Percentiles rank a stretch among this genome's conserved stretches.
These are phyloP conservation scores for Malbranchea zuffiana DNA, from an alignment of 2,329 filamentous ascomycete genomes.

Conservation along the genomic window DNA sequence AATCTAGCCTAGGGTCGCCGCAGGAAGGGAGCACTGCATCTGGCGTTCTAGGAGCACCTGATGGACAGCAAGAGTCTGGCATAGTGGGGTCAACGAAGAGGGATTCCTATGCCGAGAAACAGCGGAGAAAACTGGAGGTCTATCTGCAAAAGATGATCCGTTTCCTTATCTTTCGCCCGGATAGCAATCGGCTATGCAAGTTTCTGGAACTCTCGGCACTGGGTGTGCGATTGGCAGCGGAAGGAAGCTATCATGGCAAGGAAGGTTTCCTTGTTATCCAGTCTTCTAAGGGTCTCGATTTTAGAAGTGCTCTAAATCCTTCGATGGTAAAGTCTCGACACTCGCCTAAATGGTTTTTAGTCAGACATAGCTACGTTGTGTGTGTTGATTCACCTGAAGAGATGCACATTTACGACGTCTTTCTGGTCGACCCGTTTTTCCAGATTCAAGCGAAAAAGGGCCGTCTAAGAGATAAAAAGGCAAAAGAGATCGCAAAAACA, in stretches of 20 bases:
- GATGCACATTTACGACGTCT: slow-evolving; percentile 98
- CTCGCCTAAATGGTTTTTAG: slow-evolving; percentile 91
- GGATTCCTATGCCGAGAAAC: slow-evolving; percentile 62
- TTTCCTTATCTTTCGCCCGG: slow-evolving; percentile 91
- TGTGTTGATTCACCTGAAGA: slow-evolving; percentile 98
- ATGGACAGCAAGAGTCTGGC: slow-evolving; percentile 33
- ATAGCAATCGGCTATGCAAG: slow-evolving; percentile 90
- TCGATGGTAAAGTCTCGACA: slow-evolving; percentile 70
- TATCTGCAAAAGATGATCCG: slow-evolving; percentile 91
- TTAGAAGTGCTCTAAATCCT: slow-evolving; percentile 68
- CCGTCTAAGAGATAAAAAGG: slow-evolving; percentile 40
- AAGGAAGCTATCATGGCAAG: slow-evolving; percentile 95
- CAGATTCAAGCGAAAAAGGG: slow-evolving; percentile 61
- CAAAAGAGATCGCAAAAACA: slow-evolving; percentile 53
- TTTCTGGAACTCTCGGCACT: slow-evolving; percentile 92
- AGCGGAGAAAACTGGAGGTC: slow-evolving; percentile 73
- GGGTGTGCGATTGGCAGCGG: slow-evolving; percentile 83
- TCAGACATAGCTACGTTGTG: slow-evolving; percentile 94
- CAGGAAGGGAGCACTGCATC: slow-evolving; percentile 32
- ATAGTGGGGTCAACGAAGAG: slow-evolving; percentile 32
- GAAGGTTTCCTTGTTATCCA: slow-evolving; percentile 90
- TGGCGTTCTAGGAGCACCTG: slow-evolving; percentile 23
- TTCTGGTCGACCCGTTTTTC: slow-evolving; percentile 87
- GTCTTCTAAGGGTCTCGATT: slow-evolving; percentile 78
- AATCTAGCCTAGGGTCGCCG: slow-evolving; percentile 41